phyloP scores from a whole-genome alignment of 1,284 basidiomycete genomes.

The Cryptococcus sp. region DNA sequence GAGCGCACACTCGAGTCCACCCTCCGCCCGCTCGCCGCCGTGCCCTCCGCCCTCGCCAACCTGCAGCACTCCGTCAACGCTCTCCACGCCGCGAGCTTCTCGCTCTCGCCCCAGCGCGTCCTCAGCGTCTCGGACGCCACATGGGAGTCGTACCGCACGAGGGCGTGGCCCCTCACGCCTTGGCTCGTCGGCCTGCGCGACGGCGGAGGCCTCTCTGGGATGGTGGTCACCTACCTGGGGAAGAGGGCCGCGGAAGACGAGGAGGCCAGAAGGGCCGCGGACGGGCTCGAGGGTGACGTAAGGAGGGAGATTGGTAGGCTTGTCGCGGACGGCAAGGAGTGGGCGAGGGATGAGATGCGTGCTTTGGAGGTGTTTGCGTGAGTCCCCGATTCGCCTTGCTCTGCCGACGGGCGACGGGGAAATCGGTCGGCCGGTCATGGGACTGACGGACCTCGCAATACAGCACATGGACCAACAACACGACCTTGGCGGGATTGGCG shows the following conservation, averaged over 20 bases:
- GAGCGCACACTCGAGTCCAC: conserved; percentile 23
- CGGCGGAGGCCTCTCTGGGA: conserved; percentile 29
- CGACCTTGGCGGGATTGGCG: conserved; percentile 33
- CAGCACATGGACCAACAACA: conserved; percentile 45
- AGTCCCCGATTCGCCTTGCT: conserved; percentile 15
- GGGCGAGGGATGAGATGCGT: conserved; percentile 43
- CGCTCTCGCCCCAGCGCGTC: conserved; percentile 21
- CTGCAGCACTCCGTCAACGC: conserved; percentile 14
- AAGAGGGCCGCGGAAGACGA: conserved; percentile 29
- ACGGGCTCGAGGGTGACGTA: conserved; percentile 25
- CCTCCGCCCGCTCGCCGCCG: conserved; percentile 14
- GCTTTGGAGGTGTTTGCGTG: conserved; percentile 43
- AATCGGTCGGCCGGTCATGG: too few relatives aligned
- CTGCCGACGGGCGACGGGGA: too few relatives aligned
- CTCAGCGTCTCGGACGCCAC: conserved; percentile 29
- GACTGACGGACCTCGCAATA: neutral
- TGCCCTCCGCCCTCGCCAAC: conserved; percentile 17
- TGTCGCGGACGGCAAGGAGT: conserved; percentile 23
- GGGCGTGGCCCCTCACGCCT: conserved; percentile 45
- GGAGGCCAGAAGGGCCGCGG: conserved; percentile 27
- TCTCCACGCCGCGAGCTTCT: conserved; percentile 10
- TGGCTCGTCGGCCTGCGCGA: conserved; percentile 45
- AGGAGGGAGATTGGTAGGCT: conserved; percentile 32
- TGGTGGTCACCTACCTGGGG: conserved; percentile 36
- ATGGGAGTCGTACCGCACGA: conserved; percentile 38